A percentile compares a stretch with the other conserved stretches of the same genome.
phyloP scores from a whole-genome alignment of 345 rosid species.

The Citrus hindsii region DNA sequence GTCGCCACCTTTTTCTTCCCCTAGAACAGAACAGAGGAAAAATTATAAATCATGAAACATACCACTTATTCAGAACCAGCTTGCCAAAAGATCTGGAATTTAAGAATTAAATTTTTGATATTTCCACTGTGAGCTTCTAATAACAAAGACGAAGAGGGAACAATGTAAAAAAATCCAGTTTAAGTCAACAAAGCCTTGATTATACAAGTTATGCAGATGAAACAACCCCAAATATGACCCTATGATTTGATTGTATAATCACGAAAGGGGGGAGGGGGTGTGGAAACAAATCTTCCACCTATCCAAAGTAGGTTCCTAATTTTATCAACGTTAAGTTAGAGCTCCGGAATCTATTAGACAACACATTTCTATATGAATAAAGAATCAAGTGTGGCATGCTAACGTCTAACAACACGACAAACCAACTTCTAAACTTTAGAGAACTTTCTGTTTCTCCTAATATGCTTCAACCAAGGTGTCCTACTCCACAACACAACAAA shows the following conservation, averaged over 20 bases:
- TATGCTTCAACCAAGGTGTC: not conserved
- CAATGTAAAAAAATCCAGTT: not conserved
- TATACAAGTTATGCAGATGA: not conserved
- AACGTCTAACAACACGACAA: constrained; percentile 4
- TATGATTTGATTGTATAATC: not conserved
- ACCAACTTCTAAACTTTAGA: not conserved
- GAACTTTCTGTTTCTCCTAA: not conserved
- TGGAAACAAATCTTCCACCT: not conserved
- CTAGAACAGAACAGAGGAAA: constrained; percentile 27
- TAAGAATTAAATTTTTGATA: no score
- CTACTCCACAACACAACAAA: constrained; percentile 2
- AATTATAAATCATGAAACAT: constrained; percentile 14
- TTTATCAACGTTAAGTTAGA: not conserved
- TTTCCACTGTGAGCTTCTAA: no score
- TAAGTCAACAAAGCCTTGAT: not conserved
- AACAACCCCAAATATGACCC: not conserved
- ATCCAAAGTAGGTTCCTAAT: not conserved
- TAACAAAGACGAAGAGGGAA: not conserved
- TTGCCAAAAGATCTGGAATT: not conserved
- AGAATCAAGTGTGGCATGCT: not conserved
- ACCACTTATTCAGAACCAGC: not conserved
- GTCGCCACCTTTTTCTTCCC: constrained; percentile 65
- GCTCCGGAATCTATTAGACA: not conserved
- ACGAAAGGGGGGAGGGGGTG: no score
- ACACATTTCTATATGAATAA: not conserved